Percentiles rank a stretch among this genome's conserved stretches.
Conservation (phyloP, 164 flowering plant genomes). For the Annona squamosa region DNA sequence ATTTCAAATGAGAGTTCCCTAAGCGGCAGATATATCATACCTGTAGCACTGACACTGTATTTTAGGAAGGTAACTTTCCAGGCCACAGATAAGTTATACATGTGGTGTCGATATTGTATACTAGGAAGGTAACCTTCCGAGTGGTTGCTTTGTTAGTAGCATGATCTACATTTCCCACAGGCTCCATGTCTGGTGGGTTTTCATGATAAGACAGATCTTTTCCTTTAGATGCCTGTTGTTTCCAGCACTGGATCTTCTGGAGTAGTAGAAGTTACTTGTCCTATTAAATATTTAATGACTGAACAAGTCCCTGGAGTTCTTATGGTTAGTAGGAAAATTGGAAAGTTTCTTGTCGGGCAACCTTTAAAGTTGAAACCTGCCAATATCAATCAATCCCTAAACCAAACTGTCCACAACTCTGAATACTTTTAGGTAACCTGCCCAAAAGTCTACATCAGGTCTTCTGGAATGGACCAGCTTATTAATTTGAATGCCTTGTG, state of each 20-base stretch:
- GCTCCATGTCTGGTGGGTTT: background rate
- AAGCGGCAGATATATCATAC: background rate
- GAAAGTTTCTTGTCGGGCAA: background rate
- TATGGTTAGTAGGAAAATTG: background rate
- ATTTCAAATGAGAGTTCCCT: background rate
- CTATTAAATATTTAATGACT: background rate
- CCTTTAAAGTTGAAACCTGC: too few species aligned
- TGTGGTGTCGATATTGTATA: background rate
- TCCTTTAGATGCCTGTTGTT: background rate
- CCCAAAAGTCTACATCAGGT: too few species aligned
- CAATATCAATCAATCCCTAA: too few species aligned
- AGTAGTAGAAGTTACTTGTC: background rate
- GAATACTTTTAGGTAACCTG: too few species aligned
- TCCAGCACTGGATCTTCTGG: background rate
- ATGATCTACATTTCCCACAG: background rate
- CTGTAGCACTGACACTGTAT: too few species aligned
- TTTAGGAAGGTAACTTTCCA: background rate
- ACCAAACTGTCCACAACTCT: too few species aligned
- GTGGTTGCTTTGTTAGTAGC: background rate
- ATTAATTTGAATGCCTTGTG: too few species aligned
- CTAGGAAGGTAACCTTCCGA: background rate
- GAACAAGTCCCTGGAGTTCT: background rate
- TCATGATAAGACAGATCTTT: background rate
- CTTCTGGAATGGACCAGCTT: too few species aligned
- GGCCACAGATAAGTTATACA: background rate